Conservation (phyloP, 306 rosid genomes). For the Mimosa bimucronata region DNA sequence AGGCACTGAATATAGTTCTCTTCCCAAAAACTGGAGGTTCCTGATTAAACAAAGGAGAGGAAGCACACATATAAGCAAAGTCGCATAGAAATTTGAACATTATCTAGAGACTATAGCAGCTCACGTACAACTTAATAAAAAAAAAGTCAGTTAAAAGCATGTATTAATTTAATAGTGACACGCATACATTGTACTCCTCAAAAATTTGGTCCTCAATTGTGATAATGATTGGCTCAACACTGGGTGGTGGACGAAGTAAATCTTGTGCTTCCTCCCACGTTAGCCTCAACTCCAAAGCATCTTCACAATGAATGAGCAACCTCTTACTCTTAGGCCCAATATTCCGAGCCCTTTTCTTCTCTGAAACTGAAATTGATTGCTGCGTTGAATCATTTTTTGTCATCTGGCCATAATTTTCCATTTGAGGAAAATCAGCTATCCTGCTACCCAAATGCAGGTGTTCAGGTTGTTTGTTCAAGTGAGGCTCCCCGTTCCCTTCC, state of each 20-base stretch:
- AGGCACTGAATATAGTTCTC: constrained; percentile 73
- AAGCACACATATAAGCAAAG: constrained; percentile 34
- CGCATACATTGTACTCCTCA: constrained; percentile 94
- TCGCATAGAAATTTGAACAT: constrained; percentile 31
- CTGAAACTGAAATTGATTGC: constrained; percentile 51
- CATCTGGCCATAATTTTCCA: constrained; percentile 52
- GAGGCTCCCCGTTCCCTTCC: constrained; percentile 57
- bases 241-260: constrained; percentile 93
- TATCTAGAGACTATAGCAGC: constrained; percentile 17
- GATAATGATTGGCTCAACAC: constrained; percentile 78
- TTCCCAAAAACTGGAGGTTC: constrained; percentile 98
- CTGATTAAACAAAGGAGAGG: constrained; percentile 51
- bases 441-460: constrained; percentile 51
- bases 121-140: constrained; percentile 13
- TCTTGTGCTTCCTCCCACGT: constrained; percentile 99
- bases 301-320: constrained; percentile 82
- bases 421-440: constrained; percentile 51
- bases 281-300: constrained; percentile 79
- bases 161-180: constrained; percentile 23
- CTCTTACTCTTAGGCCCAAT: constrained; percentile 91
- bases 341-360: constrained; percentile 85
- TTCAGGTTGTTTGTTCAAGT: constrained; percentile 46
- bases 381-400: constrained; percentile 52
- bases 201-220: constrained; percentile 85
- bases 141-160: constrained; percentile 12